These are phyloP conservation scores for Ophiosphaerella herpotricha DNA, from an alignment of 2,329 filamentous ascomycete genomes.

Conservation along the genomic window DNA sequence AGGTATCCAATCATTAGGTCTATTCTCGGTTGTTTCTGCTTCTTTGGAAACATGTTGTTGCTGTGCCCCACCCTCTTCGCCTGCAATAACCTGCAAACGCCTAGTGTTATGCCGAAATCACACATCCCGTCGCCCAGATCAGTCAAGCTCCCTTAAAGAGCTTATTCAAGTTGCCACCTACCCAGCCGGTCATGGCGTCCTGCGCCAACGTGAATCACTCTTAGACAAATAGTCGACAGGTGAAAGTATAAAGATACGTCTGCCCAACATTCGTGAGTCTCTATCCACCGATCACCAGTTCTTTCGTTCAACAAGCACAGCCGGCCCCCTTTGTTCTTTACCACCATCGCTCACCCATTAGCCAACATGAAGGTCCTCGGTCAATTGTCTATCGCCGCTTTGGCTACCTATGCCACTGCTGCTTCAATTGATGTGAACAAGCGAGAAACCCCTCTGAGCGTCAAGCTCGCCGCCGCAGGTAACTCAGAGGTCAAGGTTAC, in stretches of 20 bases:
- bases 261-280: constrained; percentile 6
- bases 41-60: constrained; percentile 10
- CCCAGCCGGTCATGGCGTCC: constrained; percentile 10
- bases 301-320: constrained; percentile 14
- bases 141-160: constrained; percentile 23
- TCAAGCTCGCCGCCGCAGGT: constrained; percentile 53
- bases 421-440: constrained; percentile 35
- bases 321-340: constrained; percentile 6
- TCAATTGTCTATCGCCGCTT: constrained; percentile 32
- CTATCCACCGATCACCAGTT: constrained; percentile 28
- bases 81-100: constrained; percentile 22
- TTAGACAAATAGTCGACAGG: constrained; percentile 3
- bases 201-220: neutral
- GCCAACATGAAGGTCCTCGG: constrained; percentile 35
- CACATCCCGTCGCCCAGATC: constrained; percentile 27
- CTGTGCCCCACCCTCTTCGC: constrained; percentile 20
- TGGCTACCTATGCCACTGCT: constrained; percentile 33
- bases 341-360: constrained; percentile 6
- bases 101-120: constrained; percentile 24
- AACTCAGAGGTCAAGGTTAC: constrained; percentile 61
- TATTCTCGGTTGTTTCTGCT: constrained; percentile 12
- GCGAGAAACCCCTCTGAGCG: constrained; percentile 40
- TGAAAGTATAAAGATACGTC: constrained; percentile 28
- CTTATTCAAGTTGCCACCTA: constrained; percentile 19
- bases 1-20: constrained; percentile 12